Evolutionary conservation across 2,329 filamentous ascomycete genomes (phyloP).

Genomic region (Botryotinia narcissicola): DNA sequence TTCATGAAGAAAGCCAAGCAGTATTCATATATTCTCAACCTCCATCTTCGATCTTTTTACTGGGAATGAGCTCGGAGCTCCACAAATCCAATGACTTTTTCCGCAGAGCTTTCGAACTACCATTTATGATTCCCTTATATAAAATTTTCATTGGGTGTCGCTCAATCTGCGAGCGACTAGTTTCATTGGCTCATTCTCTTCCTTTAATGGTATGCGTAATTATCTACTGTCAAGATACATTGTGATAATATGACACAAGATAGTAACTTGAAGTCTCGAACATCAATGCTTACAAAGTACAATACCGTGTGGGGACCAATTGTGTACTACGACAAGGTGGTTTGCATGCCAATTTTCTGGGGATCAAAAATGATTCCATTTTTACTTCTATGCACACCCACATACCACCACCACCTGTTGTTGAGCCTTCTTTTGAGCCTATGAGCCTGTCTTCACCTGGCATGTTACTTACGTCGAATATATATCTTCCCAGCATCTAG

Average conservation of each 20-base stretch:
- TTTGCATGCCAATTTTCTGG: not conserved
- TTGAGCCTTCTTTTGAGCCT: not conserved
- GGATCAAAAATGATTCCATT: not conserved
- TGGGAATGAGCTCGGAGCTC: not conserved
- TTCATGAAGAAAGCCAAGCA: not conserved
- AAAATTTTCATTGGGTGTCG: not conserved
- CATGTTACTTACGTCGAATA: not conserved
- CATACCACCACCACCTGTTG: not conserved
- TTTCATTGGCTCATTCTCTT: not conserved
- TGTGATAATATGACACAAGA: not conserved
- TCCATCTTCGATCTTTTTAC: not conserved
- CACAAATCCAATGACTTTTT: not conserved
- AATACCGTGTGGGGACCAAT: not conserved
- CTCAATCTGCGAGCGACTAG: not conserved
- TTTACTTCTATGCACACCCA: not conserved
- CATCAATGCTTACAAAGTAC: not conserved
- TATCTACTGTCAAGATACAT: not conserved
- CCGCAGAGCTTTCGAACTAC: not conserved
- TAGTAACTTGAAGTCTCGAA: not conserved
- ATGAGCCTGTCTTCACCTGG: not conserved
- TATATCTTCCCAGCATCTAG: not conserved
- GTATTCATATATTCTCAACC: not conserved
- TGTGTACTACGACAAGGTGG: not conserved
- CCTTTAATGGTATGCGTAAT: not conserved
- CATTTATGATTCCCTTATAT: not conserved